Evolutionary conservation across 1,139 yeast species (phyloP).

Genomic region (Lodderomyces elongisporus): DNA sequence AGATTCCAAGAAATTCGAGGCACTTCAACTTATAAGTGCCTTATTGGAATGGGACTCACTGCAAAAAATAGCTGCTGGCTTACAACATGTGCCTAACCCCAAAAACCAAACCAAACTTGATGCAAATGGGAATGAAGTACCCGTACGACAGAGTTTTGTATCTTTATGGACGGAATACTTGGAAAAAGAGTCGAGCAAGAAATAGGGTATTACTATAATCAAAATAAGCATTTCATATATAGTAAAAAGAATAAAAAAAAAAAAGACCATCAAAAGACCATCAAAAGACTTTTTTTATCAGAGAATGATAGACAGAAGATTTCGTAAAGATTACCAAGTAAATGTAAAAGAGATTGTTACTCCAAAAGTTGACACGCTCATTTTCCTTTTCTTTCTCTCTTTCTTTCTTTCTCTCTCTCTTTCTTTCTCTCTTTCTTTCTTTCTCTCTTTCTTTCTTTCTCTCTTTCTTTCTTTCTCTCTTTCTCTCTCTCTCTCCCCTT

Average conservation of each 20-base stretch:
- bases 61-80: constrained; percentile 77
- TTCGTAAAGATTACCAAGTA: no score
- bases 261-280: constrained; percentile 1
- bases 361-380: no score
- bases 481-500: no score
- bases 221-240: no score
- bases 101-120: constrained; percentile 12
- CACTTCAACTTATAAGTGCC: constrained; percentile 75
- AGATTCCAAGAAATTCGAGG: constrained; percentile 91
- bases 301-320: no score
- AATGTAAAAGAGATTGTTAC: no score
- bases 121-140: constrained; percentile 16
- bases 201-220: constrained; percentile 9
- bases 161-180: constrained; percentile 86
- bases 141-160: constrained; percentile 65
- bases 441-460: no score
- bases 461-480: no score
- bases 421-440: no score
- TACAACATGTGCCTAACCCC: constrained; percentile 41
- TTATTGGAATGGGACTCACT: constrained; percentile 86
- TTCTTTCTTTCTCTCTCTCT: no score
- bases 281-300: no score
- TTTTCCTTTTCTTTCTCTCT: no score
- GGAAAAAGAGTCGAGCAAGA: constrained; percentile 61
- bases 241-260: constrained; percentile 1